Base-by-base conservation (phyloP, 257 asterid genomes). In the Leonotis leonurus region DNA sequence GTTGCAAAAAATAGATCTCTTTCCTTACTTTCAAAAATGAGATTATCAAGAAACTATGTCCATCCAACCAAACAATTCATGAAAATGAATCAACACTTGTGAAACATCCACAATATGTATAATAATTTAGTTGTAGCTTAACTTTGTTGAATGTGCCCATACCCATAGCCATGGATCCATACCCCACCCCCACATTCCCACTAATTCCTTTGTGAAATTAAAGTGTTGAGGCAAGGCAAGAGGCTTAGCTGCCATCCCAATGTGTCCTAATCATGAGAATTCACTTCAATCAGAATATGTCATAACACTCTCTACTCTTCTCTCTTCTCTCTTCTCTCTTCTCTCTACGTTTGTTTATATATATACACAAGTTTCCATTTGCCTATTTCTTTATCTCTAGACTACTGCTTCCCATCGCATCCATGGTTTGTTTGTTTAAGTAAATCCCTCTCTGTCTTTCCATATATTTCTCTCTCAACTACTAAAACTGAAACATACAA, bases 221-320 rank as follows among this genome's bases (percentile, higher is more conserved):
- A 76, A 78, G 77, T 68, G 74, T n/a, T n/a, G n/a, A 76, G 57
- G 59, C 67, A 53, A 58, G 29, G 16, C 32, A 36, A 35, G 49
- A 67, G 64, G 66, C 69, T 30, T 59, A 73, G 82, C 72, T 74
- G 83, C 70, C 80, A 83, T 49, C 73, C 73, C 43, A n/a, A 37
- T 39, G 57, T 60, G 75, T 71, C 76, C 62, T 71, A 72, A 74
- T 76, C 80, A 82, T 72, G 65, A 77, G 0, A n/a, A n/a, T n/a
- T n/a, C n/a, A n/a, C n/a, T n/a, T n/a, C n/a, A n/a, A n/a, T n/a
- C n/a, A n/a, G n/a, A n/a, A n/a, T n/a, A n/a, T n/a, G n/a, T n/a
- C n/a, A n/a, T n/a, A n/a, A n/a, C n/a, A n/a, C n/a, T n/a, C n/a
- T n/a, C n/a, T n/a, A n/a, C n/a, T n/a, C n/a, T n/a, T n/a, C n/a